Conservation (phyloP, 257 asterid genomes). For the Osmanthus fragrans region DNA sequence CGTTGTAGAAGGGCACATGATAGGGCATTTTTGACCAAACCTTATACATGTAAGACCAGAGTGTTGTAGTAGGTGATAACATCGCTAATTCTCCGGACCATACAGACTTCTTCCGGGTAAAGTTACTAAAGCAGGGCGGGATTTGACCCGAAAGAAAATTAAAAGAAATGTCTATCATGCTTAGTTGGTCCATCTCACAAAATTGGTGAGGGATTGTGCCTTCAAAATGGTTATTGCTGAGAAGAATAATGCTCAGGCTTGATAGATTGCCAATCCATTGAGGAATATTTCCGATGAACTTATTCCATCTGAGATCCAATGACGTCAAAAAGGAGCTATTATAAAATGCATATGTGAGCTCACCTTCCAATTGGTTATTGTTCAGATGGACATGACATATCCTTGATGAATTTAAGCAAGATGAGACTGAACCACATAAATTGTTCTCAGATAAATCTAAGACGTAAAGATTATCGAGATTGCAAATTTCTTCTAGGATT, state of each 20-base stretch:
- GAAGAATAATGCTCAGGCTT: neutral
- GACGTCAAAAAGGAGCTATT: neutral
- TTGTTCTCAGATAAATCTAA: constrained; percentile 3
- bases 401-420: neutral
- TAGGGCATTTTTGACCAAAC: too few species aligned
- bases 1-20: neutral
- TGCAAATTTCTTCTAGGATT: constrained; percentile 6
- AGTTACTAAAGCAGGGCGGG: constrained; percentile 10
- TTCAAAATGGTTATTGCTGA: neutral
- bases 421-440: neutral
- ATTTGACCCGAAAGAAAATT: neutral
- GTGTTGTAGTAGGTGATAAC: too few species aligned
- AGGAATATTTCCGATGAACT: too few species aligned
- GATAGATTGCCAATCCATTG: neutral
- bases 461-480: neutral
- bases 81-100: too few species aligned
- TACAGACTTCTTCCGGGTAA: too few species aligned
- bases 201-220: constrained; percentile 1
- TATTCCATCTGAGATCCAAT: too few species aligned
- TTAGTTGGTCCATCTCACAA: neutral
- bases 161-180: constrained; percentile 13
- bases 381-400: neutral
- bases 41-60: too few species aligned
- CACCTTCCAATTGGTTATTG: neutral
- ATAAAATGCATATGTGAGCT: neutral